Conservation (phyloP, 176 grass and related monocot species). For the Tillandsia fasciculata region DNA sequence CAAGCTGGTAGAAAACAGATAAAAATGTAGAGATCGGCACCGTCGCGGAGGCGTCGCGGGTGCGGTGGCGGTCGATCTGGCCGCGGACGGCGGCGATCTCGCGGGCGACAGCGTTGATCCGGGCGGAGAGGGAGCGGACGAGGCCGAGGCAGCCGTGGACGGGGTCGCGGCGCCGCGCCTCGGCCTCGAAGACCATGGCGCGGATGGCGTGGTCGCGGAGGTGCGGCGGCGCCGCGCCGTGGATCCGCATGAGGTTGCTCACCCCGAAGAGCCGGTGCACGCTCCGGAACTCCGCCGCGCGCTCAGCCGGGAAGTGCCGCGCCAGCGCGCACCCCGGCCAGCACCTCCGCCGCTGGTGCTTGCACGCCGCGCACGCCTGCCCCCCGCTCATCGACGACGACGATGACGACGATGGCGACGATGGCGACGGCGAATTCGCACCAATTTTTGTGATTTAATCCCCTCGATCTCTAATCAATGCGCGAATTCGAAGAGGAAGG, state of each 20-base stretch:
- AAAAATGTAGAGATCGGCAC: no score
- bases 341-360: constrained; percentile 29
- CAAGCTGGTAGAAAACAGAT: no score
- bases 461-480: not conserved
- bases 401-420: not conserved
- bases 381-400: not conserved
- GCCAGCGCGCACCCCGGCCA: constrained; percentile 20
- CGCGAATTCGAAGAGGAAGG: no score
- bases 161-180: constrained; percentile 25
- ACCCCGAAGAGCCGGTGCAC: constrained; percentile 28
- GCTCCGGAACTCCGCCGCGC: constrained; percentile 20
- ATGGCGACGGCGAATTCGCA: not conserved
- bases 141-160: constrained; percentile 26
- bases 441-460: not conserved
- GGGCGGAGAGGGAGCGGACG: constrained; percentile 19
- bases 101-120: constrained; percentile 3
- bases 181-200: constrained; percentile 21
- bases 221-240: constrained; percentile 6
- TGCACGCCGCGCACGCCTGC: constrained; percentile 33
- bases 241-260: constrained; percentile 30
- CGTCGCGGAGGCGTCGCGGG: no score
- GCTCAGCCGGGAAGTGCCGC: constrained; percentile 29
- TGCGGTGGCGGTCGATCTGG: constrained; percentile 17
- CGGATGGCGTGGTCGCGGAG: constrained; percentile 20
- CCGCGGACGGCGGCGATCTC: constrained; percentile 22